Percentiles rank a stretch among this genome's conserved stretches.
Conservation (phyloP, 306 rosid species). For the Abrus pulchellus region DNA sequence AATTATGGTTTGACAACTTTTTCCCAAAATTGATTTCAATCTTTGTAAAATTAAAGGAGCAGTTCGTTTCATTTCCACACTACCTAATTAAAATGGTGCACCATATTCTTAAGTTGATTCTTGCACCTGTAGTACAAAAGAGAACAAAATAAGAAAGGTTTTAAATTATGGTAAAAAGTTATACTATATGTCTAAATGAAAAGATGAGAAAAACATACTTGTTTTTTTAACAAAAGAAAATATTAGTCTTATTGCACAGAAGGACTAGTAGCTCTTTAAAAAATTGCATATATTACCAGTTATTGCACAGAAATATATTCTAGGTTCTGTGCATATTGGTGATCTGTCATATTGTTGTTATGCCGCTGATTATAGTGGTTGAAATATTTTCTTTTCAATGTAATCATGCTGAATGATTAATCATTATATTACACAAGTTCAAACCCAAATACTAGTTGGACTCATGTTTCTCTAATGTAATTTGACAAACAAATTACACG, state of each 20-base stretch:
- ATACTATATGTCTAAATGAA: neutral
- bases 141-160: neutral
- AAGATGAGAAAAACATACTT: neutral
- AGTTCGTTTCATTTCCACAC: conserved; percentile 14
- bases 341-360: conserved; percentile 46
- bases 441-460: conserved; percentile 56
- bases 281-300: neutral
- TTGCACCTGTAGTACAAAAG: conserved; percentile 1
- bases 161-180: neutral
- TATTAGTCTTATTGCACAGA: neutral
- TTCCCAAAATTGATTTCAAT: conserved; percentile 13
- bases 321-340: conserved; percentile 48
- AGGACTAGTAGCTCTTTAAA: neutral
- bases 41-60: conserved; percentile 15
- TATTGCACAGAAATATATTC: conserved; percentile 29
- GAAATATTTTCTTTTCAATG: conserved; percentile 38
- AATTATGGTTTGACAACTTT: conserved; percentile 40
- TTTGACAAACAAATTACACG: conserved; percentile 47
- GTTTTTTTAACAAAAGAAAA: neutral
- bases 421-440: conserved; percentile 49
- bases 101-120: conserved; percentile 14
- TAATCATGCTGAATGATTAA: conserved; percentile 53
- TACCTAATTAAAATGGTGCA: conserved; percentile 48
- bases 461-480: conserved; percentile 47
- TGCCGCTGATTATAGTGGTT: conserved; percentile 46